Evolutionary conservation across 345 rosid species (phyloP), one percentile per base, ranked within the genome.

Genomic region (Abelmoschus esculentus): DNA sequence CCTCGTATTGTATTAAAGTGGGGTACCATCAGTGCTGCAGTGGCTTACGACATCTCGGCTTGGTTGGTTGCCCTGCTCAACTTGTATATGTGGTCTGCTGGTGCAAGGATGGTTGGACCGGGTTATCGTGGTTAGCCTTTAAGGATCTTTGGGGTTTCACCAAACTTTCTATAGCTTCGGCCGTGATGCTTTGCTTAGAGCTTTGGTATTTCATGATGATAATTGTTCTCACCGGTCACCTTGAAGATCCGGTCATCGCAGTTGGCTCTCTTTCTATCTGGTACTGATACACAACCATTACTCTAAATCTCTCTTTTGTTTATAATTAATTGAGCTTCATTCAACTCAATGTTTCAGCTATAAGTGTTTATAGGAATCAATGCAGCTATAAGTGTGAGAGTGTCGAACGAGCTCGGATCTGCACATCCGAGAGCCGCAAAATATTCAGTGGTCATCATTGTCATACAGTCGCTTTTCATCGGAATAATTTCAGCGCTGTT

Each of bases 181-280:
- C 97, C 54, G 83, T 93, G 6, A 91, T 91, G 96, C 82, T 95
- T 74, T 95, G 96, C 73, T 76, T 95, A 15, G 97, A 95, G 88
- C 87, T 95, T 83, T 95, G 97, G 99, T 95, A 95, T 74, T 88
- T 90, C 69, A 95, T 95, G 97, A 83, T 89, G 31, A 86, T 95
- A 47, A 90, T 95, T 76, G 97, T 95, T 62, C 92, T 95, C 52
- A 91, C 26, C 1, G 26, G 26, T 22, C 26, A 22, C 26, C 26
- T 22, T 22, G 26, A 22, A 22, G 26, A 22, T 22, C 99, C 3
- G 99, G 99, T 11, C 38, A 79, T 91, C 22, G 93, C 96, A 0
- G 92, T 91, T 57, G 99, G 96, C 1, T 95, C 96, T 32, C 96
- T 95, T 77, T 91, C 97, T 3, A 91, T 95, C 62, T 89, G 97